Percentiles rank a stretch among this genome's conserved stretches.
Evolutionary conservation across 225 moss, liverwort and hornwort genomes (phyloP).

Genomic region (Bryum argenteum): DNA sequence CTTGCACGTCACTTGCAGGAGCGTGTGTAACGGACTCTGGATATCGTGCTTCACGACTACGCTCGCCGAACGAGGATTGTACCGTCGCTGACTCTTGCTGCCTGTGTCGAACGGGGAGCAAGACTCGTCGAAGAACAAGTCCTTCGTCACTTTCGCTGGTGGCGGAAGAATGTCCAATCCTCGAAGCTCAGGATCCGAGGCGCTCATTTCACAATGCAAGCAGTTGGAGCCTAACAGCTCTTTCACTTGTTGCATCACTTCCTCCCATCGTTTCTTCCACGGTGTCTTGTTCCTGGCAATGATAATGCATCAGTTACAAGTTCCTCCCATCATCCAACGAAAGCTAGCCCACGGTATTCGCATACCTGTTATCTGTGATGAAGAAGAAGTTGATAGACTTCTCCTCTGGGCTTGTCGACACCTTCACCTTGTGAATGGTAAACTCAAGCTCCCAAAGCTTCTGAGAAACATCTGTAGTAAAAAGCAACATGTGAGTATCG

Average conservation of each 20-base stretch:
- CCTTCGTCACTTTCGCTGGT: slow-evolving; percentile 56
- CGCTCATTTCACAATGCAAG: slow-evolving; percentile 44
- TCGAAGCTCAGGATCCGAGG: slow-evolving; percentile 45
- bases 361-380: slow-evolving; percentile 61
- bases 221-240: slow-evolving; percentile 54
- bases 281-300: slow-evolving; percentile 48
- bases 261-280: slow-evolving; percentile 48
- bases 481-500: not conserved
- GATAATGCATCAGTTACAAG: not conserved
- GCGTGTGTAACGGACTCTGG: slow-evolving; percentile 65
- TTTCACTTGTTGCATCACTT: slow-evolving; percentile 53
- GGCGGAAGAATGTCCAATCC: slow-evolving; percentile 52
- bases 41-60: slow-evolving; percentile 35
- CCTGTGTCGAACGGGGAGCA: slow-evolving; percentile 23
- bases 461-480: slow-evolving; percentile 65
- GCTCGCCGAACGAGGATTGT: slow-evolving; percentile 2
- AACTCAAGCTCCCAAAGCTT: slow-evolving; percentile 84
- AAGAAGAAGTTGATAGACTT: slow-evolving; percentile 75
- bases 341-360: not conserved
- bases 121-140: slow-evolving; percentile 51
- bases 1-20: slow-evolving; percentile 65
- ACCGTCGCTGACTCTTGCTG: not conserved
- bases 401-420: slow-evolving; percentile 78
- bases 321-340: not conserved
- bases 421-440: slow-evolving; percentile 80